Conservation (phyloP, 2,329 filamentous ascomycete genomes). For the Talaromyces sp. region DNA sequence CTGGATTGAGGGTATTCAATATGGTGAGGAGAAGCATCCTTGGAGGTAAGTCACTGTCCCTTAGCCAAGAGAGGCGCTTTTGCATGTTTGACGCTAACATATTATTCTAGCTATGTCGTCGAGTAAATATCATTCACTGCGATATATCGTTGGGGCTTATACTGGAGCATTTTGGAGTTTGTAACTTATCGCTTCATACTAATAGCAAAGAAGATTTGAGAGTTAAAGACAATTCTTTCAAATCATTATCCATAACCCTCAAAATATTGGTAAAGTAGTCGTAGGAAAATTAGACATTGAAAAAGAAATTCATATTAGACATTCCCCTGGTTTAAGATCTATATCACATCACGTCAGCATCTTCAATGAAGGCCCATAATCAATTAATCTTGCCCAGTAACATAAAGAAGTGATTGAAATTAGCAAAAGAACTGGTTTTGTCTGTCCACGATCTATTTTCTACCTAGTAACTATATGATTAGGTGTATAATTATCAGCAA, state of each 20-base stretch:
- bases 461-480: no score
- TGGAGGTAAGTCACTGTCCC: conserved; percentile 65
- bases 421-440: neutral
- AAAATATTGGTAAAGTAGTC: neutral
- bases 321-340: neutral
- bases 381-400: neutral
- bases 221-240: neutral
- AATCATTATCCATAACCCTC: no score
- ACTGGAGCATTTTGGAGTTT: neutral
- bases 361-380: no score
- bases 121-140: neutral
- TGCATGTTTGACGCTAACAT: neutral
- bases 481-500: no score
- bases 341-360: neutral
- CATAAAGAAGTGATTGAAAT: neutral
- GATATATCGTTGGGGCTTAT: neutral
- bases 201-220: neutral
- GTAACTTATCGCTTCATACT: neutral
- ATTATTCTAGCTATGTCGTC: neutral
- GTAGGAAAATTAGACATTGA: neutral
- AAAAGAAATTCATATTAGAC: neutral
- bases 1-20: conserved; percentile 95
- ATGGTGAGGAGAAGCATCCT: conserved; percentile 83
- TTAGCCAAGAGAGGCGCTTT: neutral
- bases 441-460: no score